Base-by-base conservation (phyloP, 805 yeast genomes). In the Saturnispora halmiae region DNA sequence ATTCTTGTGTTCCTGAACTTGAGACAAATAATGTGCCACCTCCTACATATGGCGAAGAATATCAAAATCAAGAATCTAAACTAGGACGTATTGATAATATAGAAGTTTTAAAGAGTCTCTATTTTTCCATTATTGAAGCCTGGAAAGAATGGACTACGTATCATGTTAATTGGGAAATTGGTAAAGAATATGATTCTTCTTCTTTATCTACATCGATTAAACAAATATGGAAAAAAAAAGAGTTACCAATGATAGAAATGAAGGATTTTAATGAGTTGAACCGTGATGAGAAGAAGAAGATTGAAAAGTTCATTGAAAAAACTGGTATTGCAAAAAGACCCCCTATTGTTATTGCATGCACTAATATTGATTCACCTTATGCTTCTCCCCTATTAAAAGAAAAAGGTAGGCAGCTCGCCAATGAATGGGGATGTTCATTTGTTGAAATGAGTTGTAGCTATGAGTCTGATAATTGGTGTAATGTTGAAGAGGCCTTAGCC, bases 91-190 rank as follows among this genome's bases (percentile, higher is more conserved):
- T 24, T 11, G 43, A 35, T 3, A 32, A 56, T 4, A 41, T 72
- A 34, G 60, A 63, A 25, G 51, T 68, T 16, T 52, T 72, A 11
- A 56, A 72, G 21, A 61, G 68, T 1, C 72, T 81, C 43, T 69
- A 76, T 48, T 67, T 65, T 4, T 73, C 83, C 1, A 65, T 82
- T 16, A 66, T 68, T 10, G 86, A 81, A 46, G 90, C 88, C 1
- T 82, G 92, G 92, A 67, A 63, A 26, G 87, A 80, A 51, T 82
- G 69, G 51, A 56, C 71, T 40, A 64, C 66, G 8, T 82, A 74
- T 52, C 70, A 71, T 46, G 62, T 59, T 19, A 64, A 65, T 26
- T 77, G 85, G 81, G 70, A 75, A 37, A 63, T 64, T 31, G 85
- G 86, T 3, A 66, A 73, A 51, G 92, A 82, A 54, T 71, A 73